A percentile compares a stretch with the other conserved stretches of the same genome.
These are phyloP conservation scores for Millerozyma miso DNA, from an alignment of 805 yeast species.

Conservation along the genomic window DNA sequence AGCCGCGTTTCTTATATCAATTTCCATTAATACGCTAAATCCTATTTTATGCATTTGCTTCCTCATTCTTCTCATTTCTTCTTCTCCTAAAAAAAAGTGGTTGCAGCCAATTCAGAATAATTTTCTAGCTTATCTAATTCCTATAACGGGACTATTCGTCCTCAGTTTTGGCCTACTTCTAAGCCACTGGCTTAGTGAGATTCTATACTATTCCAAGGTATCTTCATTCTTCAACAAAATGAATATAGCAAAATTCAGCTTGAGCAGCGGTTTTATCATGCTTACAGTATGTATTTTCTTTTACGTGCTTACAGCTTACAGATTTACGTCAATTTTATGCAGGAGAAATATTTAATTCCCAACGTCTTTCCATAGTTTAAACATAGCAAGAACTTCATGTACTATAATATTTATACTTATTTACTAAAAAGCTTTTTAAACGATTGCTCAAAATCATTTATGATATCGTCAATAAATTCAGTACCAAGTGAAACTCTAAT, in stretches of 20 bases:
- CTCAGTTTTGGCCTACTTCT: slow-evolving; percentile 1
- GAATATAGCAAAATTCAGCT: slow-evolving; percentile 8
- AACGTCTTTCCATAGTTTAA: too few relatives aligned
- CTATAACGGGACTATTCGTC: slow-evolving; percentile 6
- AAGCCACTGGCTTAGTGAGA: slow-evolving; percentile 7
- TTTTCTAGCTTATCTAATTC: not conserved
- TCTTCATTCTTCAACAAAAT: slow-evolving; percentile 4
- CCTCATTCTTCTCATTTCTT: not conserved
- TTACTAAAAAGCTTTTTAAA: slow-evolving; percentile 55
- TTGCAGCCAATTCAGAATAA: not conserved
- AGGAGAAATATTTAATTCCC: not conserved
- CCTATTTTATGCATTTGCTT: not conserved
- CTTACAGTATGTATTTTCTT: not conserved
- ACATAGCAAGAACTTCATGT: too few relatives aligned
- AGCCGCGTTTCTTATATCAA: slow-evolving; percentile 8
- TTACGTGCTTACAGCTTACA: not conserved
- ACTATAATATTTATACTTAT: not conserved
- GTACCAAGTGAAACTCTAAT: slow-evolving; percentile 89
- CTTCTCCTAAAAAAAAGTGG: not conserved
- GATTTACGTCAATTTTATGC: not conserved
- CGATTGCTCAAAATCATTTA: slow-evolving; percentile 84
- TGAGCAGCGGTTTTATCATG: slow-evolving; percentile 9
- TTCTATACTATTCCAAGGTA: slow-evolving; percentile 7
- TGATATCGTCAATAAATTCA: slow-evolving; percentile 86
- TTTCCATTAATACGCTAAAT: not conserved